Evolutionary conservation across 306 rosid genomes (phyloP), one percentile per base, ranked within the genome.

Genomic region (Amphicarpaea edgeworthii): DNA sequence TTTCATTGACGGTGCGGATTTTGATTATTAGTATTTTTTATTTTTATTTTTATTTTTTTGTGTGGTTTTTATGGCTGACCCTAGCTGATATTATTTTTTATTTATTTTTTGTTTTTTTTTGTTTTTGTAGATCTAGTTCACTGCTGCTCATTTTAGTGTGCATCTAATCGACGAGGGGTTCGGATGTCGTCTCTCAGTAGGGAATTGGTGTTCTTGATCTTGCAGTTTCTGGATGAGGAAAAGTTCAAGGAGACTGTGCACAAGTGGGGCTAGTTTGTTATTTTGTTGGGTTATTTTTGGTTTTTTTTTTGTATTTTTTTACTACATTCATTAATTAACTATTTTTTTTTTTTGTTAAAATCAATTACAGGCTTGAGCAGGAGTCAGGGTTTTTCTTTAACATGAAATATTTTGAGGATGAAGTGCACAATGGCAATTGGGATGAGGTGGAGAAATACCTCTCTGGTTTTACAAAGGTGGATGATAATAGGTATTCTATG

Each of bases 161-260:
- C 79, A 53, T 62, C 78, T 78, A 84, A 87, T 82, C 64, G 81
- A 83, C 71, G 83, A 81, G 75, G 62, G 75, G 81, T 78, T 77
- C 59, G 55, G 84, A 95, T 95, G 99, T 95, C 97, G 68, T 95
- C 97, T 77, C 97, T 95, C 53, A 95, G 99, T 72, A 95, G 97
- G 72, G 99, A 95, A 87, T 86, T 95, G 78, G 99, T 95, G 90
- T 95, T 95, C 92, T 78, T 95, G 96, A 95, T 95, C 91, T 86
- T 95, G 83, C 99, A 95, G 91, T 92, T 95, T 83, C 92, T 95
- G 16, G 99, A 95, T 76, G 99, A 95, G 87, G 99, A 92, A 83
- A 95, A 95, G 87, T 95, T 95, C 83, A 95, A 95, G 70, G 99
- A 95, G 88, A 92, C 99, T 76, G 97, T 95, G 82, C 99, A 95